phyloP scores from a whole-genome alignment of 2,329 filamentous ascomycete species.

The Didymella arachidicola region DNA sequence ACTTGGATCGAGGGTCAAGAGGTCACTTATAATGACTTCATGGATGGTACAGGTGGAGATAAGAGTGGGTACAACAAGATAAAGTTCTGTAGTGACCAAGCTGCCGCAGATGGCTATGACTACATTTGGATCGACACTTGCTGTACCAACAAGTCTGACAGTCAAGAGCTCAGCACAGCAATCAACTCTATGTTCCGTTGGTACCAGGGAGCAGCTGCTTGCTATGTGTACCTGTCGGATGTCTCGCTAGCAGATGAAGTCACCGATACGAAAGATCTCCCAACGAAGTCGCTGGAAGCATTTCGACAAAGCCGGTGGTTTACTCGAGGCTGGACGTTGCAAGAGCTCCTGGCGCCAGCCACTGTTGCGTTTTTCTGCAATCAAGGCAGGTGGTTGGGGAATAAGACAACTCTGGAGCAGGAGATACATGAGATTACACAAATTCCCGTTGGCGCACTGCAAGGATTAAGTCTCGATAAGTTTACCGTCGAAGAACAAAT shows the following conservation, averaged over 20 bases:
- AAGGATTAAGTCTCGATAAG: not conserved
- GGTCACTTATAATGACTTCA: conserved; percentile 28
- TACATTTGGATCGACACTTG: not conserved
- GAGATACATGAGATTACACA: not conserved
- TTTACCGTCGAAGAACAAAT: not conserved
- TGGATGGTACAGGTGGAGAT: conserved; percentile 21
- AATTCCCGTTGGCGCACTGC: not conserved
- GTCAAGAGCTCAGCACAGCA: not conserved
- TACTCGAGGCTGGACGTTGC: no score
- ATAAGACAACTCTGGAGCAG: not conserved
- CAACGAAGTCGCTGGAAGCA: not conserved
- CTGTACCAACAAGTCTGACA: not conserved
- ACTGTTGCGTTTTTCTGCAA: not conserved
- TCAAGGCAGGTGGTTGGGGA: not conserved
- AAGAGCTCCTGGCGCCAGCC: not conserved
- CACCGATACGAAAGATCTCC: not conserved
- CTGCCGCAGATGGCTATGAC: not conserved
- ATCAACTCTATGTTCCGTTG: not conserved
- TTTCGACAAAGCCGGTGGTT: not conserved
- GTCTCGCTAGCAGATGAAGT: not conserved
- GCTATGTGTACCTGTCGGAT: not conserved
- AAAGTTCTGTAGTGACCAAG: not conserved
- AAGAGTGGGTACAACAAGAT: conserved; percentile 24
- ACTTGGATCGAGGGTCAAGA: conserved; percentile 28
- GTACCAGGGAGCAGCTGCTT: not conserved